A percentile compares a stretch with the other conserved stretches of the same genome.
Evolutionary conservation across 2,329 filamentous ascomycete genomes (phyloP).

Genomic region (Neurospora crassa): DNA sequence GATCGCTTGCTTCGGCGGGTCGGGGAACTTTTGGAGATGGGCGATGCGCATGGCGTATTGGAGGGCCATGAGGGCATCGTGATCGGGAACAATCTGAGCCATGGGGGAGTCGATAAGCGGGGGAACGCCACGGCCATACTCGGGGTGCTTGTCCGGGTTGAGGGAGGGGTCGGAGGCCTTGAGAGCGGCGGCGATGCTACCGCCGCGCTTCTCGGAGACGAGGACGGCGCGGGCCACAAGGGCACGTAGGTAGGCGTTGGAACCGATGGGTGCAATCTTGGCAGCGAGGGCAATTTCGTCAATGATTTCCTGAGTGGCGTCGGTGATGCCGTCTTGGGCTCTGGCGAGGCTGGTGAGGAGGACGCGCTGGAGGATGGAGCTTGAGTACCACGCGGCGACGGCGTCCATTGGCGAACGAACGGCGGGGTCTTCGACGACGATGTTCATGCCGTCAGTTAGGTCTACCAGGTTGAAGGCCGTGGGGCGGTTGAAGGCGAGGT

Average conservation of each 20-base stretch:
- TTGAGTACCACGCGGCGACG: slow-evolving; percentile 86
- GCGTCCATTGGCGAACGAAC: slow-evolving; percentile 84
- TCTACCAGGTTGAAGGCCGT: slow-evolving; percentile 57
- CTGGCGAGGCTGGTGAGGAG: slow-evolving; percentile 49
- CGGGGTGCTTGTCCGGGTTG: slow-evolving; percentile 24
- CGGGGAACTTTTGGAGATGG: slow-evolving; percentile 39
- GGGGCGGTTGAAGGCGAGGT: slow-evolving; percentile 77
- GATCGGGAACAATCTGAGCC: slow-evolving; percentile 31
- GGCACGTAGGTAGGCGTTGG: slow-evolving; percentile 55
- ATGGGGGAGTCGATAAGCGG: slow-evolving; percentile 38
- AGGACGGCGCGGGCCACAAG: slow-evolving; percentile 50
- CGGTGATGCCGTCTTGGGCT: slow-evolving; percentile 38
- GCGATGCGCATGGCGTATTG: slow-evolving; percentile 52
- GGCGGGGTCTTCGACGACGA: slow-evolving; percentile 74
- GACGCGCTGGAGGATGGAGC: slow-evolving; percentile 58
- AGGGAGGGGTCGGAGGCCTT: slow-evolving; percentile 37
- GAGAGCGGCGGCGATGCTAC: slow-evolving; percentile 47
- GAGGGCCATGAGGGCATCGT: slow-evolving; percentile 47
- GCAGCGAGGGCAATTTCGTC: slow-evolving; percentile 59
- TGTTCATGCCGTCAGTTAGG: slow-evolving; percentile 65
- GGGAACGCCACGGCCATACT: slow-evolving; percentile 21
- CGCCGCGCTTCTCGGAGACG: slow-evolving; percentile 41
- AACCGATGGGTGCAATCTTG: slow-evolving; percentile 67
- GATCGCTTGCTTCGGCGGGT: slow-evolving; percentile 33
- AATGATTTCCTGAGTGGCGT: slow-evolving; percentile 27